A percentile compares a stretch with the other conserved stretches of the same genome.
Evolutionary conservation across 345 rosid species (phyloP).

Genomic region (Rhodomyrtus tomentosa): DNA sequence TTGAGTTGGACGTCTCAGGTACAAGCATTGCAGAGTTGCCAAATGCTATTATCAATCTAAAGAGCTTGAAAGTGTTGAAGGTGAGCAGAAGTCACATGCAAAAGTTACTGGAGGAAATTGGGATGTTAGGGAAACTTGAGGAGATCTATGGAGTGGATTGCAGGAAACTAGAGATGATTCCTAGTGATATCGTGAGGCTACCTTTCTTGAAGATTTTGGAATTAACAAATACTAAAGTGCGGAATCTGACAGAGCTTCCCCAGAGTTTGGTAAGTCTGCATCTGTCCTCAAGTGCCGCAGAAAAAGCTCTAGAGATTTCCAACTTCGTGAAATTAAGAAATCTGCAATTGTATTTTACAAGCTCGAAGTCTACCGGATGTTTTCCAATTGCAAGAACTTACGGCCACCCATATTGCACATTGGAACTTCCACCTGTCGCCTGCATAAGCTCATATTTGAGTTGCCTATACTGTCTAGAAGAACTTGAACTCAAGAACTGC

Average conservation of each 20-base stretch:
- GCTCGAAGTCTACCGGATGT: not conserved
- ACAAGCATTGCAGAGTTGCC: not conserved
- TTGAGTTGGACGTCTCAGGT: accelerated
- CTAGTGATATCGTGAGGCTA: not conserved
- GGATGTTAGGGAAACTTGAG: not conserved
- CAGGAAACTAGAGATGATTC: accelerated
- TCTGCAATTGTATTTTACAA: not conserved
- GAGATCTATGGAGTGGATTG: accelerated
- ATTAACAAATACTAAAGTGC: accelerated
- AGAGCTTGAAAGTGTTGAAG: not conserved
- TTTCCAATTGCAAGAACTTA: not conserved
- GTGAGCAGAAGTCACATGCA: accelerated
- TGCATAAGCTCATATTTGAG: not conserved
- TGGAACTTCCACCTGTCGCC: not conserved
- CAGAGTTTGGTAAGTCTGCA: accelerated
- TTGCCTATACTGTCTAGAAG: accelerated
- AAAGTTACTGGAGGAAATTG: not conserved
- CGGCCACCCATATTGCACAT: not conserved
- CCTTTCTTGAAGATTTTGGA: not conserved
- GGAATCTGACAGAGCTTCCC: not conserved
- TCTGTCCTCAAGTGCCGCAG: not conserved
- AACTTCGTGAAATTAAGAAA: not conserved
- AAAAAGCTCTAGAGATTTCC: not conserved
- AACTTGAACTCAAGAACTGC: too few species aligned
- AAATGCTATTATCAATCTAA: not conserved